These are phyloP conservation scores for Wickerhamomyces mucosus DNA, from an alignment of 805 yeast genomes.

Conservation along the genomic window DNA sequence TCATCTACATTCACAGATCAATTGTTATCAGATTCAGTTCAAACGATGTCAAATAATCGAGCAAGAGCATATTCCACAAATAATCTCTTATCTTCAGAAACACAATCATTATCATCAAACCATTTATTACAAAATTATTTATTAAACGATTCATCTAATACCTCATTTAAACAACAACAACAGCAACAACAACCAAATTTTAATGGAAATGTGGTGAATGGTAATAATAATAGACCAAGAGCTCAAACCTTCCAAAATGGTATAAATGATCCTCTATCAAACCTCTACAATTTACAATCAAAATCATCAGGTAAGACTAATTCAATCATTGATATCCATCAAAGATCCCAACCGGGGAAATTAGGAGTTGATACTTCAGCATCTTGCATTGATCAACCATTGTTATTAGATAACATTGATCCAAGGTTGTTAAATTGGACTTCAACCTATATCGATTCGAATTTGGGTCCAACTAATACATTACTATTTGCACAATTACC, in stretches of 20 bases:
- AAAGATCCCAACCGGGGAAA: too few relatives aligned
- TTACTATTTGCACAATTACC: slow-evolving; percentile 79
- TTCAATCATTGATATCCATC: slow-evolving; percentile 8
- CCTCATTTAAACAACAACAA: slow-evolving; percentile 8
- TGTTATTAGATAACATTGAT: slow-evolving; percentile 48
- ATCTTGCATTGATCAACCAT: slow-evolving; percentile 21
- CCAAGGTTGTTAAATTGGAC: slow-evolving; percentile 50
- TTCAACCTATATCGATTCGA: slow-evolving; percentile 63
- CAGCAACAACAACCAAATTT: slow-evolving; percentile 7
- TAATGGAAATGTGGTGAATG: too few relatives aligned
- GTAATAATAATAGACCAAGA: too few relatives aligned
- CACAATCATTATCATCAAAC: slow-evolving; percentile 8
- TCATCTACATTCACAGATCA: not conserved
- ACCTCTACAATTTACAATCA: too few relatives aligned
- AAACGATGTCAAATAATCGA: slow-evolving; percentile 14
- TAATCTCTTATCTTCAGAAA: slow-evolving; percentile 14
- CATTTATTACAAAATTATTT: slow-evolving; percentile 3
- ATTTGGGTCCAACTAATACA: slow-evolving; percentile 68
- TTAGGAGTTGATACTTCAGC: too few relatives aligned
- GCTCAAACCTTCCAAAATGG: slow-evolving; percentile 31
- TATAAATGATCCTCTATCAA: slow-evolving; percentile 21
- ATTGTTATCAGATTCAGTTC: too few relatives aligned
- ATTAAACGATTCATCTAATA: slow-evolving; percentile 6
- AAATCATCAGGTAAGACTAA: too few relatives aligned
- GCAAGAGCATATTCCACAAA: slow-evolving; percentile 20